phyloP scores from a whole-genome alignment of 768 basidiomycete genomes.

The Tremella fuciformis region DNA sequence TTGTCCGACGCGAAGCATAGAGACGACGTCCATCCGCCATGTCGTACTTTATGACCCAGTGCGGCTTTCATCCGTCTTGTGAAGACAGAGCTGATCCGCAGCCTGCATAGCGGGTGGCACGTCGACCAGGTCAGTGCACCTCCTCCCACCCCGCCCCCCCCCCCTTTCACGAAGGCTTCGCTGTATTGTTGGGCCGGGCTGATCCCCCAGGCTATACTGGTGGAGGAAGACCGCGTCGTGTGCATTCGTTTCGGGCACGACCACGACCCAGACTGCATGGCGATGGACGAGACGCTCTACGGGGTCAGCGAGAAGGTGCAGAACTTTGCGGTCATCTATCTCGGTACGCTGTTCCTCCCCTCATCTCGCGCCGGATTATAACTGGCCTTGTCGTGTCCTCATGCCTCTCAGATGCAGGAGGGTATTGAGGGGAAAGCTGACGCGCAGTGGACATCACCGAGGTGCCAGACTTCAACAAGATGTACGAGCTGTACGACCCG shows the following conservation, averaged over 20 bases:
- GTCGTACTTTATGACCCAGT: constrained; percentile 54
- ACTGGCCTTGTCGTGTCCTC: too few relatives aligned
- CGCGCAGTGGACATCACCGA: constrained; percentile 77
- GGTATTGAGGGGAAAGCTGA: constrained; percentile 13
- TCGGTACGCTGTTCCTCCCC: constrained; percentile 54
- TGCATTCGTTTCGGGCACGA: constrained; percentile 93
- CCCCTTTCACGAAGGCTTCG: not conserved
- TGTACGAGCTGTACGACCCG: constrained; percentile 97
- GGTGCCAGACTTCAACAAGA: constrained; percentile 99
- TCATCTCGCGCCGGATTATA: not conserved
- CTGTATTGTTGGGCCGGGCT: not conserved
- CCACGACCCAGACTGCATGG: constrained; percentile 93
- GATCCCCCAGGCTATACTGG: constrained; percentile 74
- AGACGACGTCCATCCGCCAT: constrained; percentile 19
- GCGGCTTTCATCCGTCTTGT: constrained; percentile 10
- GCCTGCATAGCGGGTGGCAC: constrained; percentile 69
- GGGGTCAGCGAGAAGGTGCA: constrained; percentile 91
- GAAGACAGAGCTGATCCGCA: constrained; percentile 17
- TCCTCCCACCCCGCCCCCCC: not conserved
- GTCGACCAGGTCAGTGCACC: constrained; percentile 64
- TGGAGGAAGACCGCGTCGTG: constrained; percentile 92
- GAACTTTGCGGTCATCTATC: constrained; percentile 96
- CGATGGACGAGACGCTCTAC: constrained; percentile 96
- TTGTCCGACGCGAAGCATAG: not conserved
- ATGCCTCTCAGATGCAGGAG: too few relatives aligned